Conservation (phyloP, 2,329 filamentous ascomycete genomes). For the Aspergillus arachidicola region DNA sequence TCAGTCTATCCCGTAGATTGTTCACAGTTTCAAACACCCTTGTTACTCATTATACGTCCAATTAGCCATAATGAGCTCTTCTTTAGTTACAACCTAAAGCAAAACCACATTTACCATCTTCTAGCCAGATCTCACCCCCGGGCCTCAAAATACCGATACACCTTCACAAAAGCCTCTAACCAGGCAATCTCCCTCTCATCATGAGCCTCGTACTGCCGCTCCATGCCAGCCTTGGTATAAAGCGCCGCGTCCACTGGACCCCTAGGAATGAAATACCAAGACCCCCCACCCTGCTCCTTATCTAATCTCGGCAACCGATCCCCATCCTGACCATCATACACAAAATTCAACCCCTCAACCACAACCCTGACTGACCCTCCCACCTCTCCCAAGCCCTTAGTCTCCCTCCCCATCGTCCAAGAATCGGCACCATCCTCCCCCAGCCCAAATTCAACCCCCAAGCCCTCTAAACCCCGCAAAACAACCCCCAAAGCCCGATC, state of each 20-base stretch:
- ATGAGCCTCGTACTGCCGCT: slow-evolving; percentile 12
- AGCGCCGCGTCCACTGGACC: neutral
- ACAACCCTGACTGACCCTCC: neutral
- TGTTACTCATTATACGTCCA: no score
- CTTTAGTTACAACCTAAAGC: no score
- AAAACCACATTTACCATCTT: no score
- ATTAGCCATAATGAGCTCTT: no score
- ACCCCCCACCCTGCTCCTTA: neutral
- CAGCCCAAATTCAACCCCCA: neutral
- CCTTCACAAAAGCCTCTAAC: slow-evolving; percentile 19
- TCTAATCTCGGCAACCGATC: neutral
- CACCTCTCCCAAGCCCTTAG: neutral
- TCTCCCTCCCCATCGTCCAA: neutral
- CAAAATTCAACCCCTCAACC: neutral
- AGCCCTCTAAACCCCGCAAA: neutral
- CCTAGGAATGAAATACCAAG: neutral
- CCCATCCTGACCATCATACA: neutral
- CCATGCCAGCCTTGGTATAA: neutral
- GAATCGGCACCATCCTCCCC: neutral
- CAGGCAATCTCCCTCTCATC: slow-evolving; percentile 21
- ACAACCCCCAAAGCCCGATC: neutral
- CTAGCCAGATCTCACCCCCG: neutral
- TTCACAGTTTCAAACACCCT: no score
- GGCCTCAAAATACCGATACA: slow-evolving; percentile 12
- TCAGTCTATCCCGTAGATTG: no score